phyloP scores from a whole-genome alignment of 2,329 filamentous ascomycete species.

The Pseudodiploospora longispora region DNA sequence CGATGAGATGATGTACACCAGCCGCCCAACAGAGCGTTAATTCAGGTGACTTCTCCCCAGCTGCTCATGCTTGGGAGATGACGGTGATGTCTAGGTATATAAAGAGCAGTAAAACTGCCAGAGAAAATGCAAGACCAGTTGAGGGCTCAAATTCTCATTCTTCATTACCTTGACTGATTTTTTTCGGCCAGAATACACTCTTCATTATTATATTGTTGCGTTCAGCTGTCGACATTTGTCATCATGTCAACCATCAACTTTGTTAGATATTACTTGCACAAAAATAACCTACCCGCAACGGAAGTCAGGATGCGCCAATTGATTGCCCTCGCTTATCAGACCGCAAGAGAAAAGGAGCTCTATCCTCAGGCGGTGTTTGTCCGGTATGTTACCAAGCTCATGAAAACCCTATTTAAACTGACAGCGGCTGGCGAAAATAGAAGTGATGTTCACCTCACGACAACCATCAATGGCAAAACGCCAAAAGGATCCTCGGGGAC shows the following conservation, averaged over 20 bases:
- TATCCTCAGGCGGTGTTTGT: slow-evolving; percentile 5
- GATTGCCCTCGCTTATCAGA: slow-evolving; percentile 5
- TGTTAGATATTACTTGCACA: slow-evolving; percentile 7
- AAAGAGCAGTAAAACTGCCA: no score
- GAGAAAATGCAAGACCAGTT: no score
- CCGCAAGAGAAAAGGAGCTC: slow-evolving; percentile 2
- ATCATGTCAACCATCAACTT: slow-evolving; percentile 4
- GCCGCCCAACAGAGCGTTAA: no score
- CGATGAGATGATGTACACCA: no score
- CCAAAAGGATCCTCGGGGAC: slow-evolving; percentile 7
- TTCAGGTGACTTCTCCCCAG: no score
- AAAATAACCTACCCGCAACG: background rate
- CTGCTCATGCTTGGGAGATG: no score
- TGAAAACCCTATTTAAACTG: background rate
- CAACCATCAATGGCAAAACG: slow-evolving; percentile 5
- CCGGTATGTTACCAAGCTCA: background rate
- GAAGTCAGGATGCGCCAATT: background rate
- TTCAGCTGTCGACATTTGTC: no score
- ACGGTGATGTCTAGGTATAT: no score
- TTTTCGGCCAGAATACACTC: no score
- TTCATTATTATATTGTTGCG: no score
- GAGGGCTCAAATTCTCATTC: no score
- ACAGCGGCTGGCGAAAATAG: background rate
- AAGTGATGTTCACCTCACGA: slow-evolving; percentile 6
- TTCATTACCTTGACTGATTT: no score